Evolutionary conservation across 2,329 filamentous ascomycete species (phyloP).

Genomic region (Paecilomyces dactylethromorphus): DNA sequence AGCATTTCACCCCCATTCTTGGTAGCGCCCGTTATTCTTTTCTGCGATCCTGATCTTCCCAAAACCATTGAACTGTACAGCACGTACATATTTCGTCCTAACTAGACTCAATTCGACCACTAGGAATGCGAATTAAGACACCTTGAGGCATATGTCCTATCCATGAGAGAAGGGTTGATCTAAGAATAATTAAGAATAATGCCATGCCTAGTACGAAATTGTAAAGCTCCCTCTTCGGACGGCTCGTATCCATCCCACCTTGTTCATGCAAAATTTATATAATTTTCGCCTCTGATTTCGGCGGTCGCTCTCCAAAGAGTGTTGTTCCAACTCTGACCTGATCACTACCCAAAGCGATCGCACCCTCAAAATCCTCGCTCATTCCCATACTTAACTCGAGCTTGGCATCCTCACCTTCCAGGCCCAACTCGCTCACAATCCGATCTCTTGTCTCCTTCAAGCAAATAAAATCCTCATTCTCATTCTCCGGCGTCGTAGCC

Average conservation of each 20-base stretch:
- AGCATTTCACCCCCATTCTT: background rate
- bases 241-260: background rate
- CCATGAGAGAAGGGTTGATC: background rate
- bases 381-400: conserved; percentile 97
- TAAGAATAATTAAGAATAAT: background rate
- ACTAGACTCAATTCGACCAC: background rate
- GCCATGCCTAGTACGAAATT: background rate
- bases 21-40: background rate
- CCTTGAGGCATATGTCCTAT: background rate
- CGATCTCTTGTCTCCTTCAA: conserved; percentile 65
- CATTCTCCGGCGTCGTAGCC: conserved; percentile 64
- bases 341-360: conserved; percentile 72
- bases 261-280: conserved; percentile 12
- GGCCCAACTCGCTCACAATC: conserved; percentile 56
- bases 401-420: conserved; percentile 41
- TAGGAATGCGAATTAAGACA: background rate
- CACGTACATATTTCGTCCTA: background rate
- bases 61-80: background rate
- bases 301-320: conserved; percentile 80
- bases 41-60: background rate
- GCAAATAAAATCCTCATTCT: conserved; percentile 81
- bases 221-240: background rate
- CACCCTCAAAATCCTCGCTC: conserved; percentile 92
- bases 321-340: conserved; percentile 91
- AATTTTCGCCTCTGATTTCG: conserved; percentile 71